Percentiles rank a stretch among this genome's conserved stretches.
These are phyloP conservation scores for Oxyria digyna DNA, from an alignment of 148 eudicot species.

Conservation along the genomic window DNA sequence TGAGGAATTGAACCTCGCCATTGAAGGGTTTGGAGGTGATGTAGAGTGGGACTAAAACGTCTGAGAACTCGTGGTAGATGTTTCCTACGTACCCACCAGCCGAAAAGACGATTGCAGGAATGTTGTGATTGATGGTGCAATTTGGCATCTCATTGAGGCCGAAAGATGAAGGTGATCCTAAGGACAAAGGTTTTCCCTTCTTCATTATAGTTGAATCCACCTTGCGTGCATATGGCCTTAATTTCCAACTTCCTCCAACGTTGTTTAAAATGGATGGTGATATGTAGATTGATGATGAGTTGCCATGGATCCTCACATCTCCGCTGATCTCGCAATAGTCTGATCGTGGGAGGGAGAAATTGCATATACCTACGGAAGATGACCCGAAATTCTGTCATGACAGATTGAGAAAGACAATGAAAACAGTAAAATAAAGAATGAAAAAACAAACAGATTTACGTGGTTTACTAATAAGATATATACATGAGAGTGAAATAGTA, in stretches of 20 bases:
- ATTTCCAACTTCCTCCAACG: not conserved
- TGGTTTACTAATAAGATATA: too few species aligned
- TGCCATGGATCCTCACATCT: slow-evolving; percentile 41
- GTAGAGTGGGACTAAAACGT: slow-evolving; percentile 25
- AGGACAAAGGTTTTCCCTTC: not conserved
- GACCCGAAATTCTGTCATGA: too few species aligned
- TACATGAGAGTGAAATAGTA: too few species aligned
- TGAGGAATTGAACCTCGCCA: slow-evolving; percentile 30
- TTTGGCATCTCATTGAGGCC: not conserved
- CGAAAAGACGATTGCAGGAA: slow-evolving; percentile 25
- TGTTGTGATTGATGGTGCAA: slow-evolving; percentile 14
- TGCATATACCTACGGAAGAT: slow-evolving; percentile 21
- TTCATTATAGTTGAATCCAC: not conserved
- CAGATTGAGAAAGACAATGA: too few species aligned
- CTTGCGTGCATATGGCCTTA: slow-evolving; percentile 7
- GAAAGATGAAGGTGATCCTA: slow-evolving; percentile 3
- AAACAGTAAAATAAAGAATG: too few species aligned
- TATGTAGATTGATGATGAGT: slow-evolving; percentile 38
- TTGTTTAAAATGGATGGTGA: slow-evolving; percentile 5
- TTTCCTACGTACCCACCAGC: slow-evolving; percentile 25
- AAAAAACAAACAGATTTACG: too few species aligned
- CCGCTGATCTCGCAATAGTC: slow-evolving; percentile 42
- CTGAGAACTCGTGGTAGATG: slow-evolving; percentile 23
- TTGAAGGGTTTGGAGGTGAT: slow-evolving; percentile 15
- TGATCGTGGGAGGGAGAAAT: slow-evolving; percentile 26